Evolutionary conservation across 2,329 filamentous ascomycete species (phyloP), one percentile per base, ranked within the genome.

Genomic region (Talaromyces rugulosus): DNA sequence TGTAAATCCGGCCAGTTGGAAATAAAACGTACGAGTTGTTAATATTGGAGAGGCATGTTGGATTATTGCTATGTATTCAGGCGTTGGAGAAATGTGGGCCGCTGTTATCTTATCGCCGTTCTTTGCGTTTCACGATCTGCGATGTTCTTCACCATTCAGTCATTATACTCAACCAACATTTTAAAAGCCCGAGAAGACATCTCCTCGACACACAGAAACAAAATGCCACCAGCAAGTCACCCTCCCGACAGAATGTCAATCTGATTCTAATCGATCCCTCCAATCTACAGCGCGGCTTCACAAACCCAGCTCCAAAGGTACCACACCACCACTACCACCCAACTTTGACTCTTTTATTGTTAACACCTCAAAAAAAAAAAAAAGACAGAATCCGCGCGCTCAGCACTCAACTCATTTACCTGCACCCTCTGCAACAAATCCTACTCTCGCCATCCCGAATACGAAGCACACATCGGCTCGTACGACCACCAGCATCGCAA

Each of bases 401-500:
- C 91, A 70, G 90, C 91, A 16, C 82, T 91, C 56, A 89, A 88
- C 71, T 87, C 90, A 36, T 95, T 96, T 78, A 92, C 90, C 79
- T 96, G 87, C 80, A 85, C 88, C 47, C 85, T 98, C 60, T 98
- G 95, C 81, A 87, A 89, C 66, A 98, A 98, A 79, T 94, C 93
- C 69, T 99, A 98, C 78, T 87, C 89, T 1, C 92, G 95, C 61
- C 94, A 96, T 83, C 94, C 96, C 73, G 94, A 98, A 75, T 97
- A 96, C 75, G 94, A 98, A 77, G 89, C 93, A 7, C 95, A 99
- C 75, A 90, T 97, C 61, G 88, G 88, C 66, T 95, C 90, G 70
- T 98, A 98, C 77, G 95, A 98, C 73, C 95, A 99, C 78, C 90
- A 91, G 69, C 95, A 99, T 77, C 93, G 92, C 75, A 92, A 96